A percentile compares a stretch with the other conserved stretches of the same genome.
Conservation (phyloP, 2,329 filamentous ascomycete species). For the Emmonsia crescens region DNA sequence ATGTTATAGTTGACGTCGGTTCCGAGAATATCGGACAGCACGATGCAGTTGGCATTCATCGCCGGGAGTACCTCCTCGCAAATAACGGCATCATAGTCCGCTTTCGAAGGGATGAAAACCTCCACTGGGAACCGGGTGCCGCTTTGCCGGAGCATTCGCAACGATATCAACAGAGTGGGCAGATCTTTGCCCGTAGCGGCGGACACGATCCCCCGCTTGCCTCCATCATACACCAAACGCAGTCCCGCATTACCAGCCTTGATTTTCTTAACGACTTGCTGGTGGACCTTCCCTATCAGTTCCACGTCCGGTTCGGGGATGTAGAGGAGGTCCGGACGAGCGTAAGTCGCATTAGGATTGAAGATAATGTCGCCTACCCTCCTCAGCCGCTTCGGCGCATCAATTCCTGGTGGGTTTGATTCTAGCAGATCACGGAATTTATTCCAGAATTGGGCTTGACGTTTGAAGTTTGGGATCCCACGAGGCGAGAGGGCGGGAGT, state of each 20-base stretch:
- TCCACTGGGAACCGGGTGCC: conserved; percentile 37
- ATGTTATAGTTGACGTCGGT: conserved; percentile 14
- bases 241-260: conserved; percentile 14
- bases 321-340: conserved; percentile 21
- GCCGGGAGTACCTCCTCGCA: conserved; percentile 35
- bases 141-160: conserved; percentile 36
- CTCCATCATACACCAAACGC: conserved; percentile 20
- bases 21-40: conserved; percentile 34
- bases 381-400: conserved; percentile 1
- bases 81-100: conserved; percentile 33
- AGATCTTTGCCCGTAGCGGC: conserved; percentile 35
- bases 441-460: conserved; percentile 3
- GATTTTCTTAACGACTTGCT: conserved; percentile 23
- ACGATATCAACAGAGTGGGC: conserved; percentile 34
- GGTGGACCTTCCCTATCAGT: conserved; percentile 23
- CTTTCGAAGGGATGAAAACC: conserved; percentile 33
- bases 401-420: background rate
- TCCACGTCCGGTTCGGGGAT: conserved; percentile 20
- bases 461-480: conserved; percentile 1
- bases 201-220: conserved; percentile 24
- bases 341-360: conserved; percentile 16
- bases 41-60: conserved; percentile 34
- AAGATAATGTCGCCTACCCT: conserved; percentile 10
- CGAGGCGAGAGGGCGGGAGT: background rate
- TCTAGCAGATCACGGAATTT: background rate